Evolutionary conservation across 768 basidiomycete species (phyloP), one percentile per base, ranked within the genome.

Genomic region (Amanita muscaria): DNA sequence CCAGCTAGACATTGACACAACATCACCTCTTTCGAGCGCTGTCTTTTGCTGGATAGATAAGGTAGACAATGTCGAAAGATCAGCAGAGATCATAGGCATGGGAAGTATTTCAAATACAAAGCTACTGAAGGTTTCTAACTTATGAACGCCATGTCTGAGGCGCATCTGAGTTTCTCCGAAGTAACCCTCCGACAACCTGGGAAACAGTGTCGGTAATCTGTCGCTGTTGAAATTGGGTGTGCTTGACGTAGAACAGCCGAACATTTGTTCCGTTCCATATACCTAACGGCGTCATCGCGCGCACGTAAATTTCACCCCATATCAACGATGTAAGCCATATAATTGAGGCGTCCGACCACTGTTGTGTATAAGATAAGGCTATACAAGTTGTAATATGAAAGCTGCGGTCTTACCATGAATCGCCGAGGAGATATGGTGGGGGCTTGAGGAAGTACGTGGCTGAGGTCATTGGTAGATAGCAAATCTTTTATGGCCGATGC

Each of bases 281-380:
- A 10, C 87, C 88, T 18, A 91, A 67, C 1, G 86, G 85, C 1
- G 82, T 77, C 79, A 93, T 86, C 4, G 83, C 86, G 37, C 85
- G 82, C 16, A 96, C 85, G 58, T 93, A 99, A 15, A 94, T 77
- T 58, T 93, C 89, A 31, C 96, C 93, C 92, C 94, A 99, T 16
- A 93, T 81, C 42, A 97, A 65, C 1, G 88, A 91, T 3, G 91
- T 88, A 29, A 94, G 71, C 94, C 96, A 97, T 14, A 92, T 74
- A 48, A 86, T 70, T 2, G 90, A 92, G 1, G 88, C 83, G 52
- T 92, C 87, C 10, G 91, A 87, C 92, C 92, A 96, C 88, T 93
- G 46, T 7, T 24, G n/a, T 4, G 3, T 16, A 24, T 34, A 24
- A 25, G 8, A 30, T 47, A 35, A 47, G 25, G 53, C 29, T 49